These are phyloP conservation scores for Podospora conica DNA, from an alignment of 495 filamentous ascomycete species.

Conservation along the genomic window DNA sequence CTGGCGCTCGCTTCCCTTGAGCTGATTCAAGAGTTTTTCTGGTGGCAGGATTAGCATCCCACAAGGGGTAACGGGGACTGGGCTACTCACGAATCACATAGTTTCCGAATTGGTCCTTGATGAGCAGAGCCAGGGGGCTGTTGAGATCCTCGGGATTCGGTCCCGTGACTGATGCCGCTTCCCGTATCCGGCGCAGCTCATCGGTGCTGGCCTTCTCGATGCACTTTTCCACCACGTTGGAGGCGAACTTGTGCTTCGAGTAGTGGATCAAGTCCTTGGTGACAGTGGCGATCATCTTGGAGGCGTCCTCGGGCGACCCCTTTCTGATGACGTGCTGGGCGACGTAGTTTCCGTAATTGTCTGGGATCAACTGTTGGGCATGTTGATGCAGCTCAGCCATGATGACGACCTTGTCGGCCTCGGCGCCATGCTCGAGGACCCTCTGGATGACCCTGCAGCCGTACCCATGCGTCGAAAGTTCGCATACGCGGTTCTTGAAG, in stretches of 20 bases:
- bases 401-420: slow-evolving; percentile 61
- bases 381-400: slow-evolving; percentile 74
- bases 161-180: slow-evolving; percentile 52
- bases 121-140: slow-evolving; percentile 63
- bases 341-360: slow-evolving; percentile 96
- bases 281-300: slow-evolving; percentile 66
- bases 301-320: slow-evolving; percentile 69
- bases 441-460: slow-evolving; percentile 93
- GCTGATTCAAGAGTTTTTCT: slow-evolving; percentile 20
- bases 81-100: slow-evolving; percentile 86
- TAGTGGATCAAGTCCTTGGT: slow-evolving; percentile 62
- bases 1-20: slow-evolving; percentile 47
- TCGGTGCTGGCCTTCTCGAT: slow-evolving; percentile 66
- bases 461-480: slow-evolving; percentile 73
- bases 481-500: slow-evolving; percentile 72
- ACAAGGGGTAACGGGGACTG: neutral
- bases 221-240: slow-evolving; percentile 95
- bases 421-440: slow-evolving; percentile 79
- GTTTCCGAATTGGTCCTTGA: slow-evolving; percentile 91
- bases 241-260: slow-evolving; percentile 95
- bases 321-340: slow-evolving; percentile 88
- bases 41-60: slow-evolving; percentile 28
- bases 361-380: slow-evolving; percentile 65
- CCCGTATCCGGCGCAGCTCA: slow-evolving; percentile 66
- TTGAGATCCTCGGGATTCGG: slow-evolving; percentile 49